Conservation (phyloP, 371 early-diverging fungal genomes). For the Nematocida homosporus region DNA sequence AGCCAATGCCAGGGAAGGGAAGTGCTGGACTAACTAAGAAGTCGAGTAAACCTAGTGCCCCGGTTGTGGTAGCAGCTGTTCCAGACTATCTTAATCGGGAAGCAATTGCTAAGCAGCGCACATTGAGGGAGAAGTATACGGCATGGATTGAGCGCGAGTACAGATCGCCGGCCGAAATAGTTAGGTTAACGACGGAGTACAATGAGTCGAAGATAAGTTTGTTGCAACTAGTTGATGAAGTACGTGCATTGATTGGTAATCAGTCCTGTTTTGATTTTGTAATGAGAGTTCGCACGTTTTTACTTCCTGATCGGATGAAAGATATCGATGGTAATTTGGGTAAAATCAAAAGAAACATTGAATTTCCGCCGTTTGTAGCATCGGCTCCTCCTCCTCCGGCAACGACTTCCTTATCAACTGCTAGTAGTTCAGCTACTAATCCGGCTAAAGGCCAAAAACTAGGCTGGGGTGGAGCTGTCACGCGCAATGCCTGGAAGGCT, state of each 20-base stretch:
- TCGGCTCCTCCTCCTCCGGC: background rate
- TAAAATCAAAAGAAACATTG: conserved; percentile 50
- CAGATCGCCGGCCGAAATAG: background rate
- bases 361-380: conserved; percentile 59
- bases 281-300: conserved; percentile 35
- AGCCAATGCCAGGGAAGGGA: background rate
- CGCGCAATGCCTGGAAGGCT: background rate
- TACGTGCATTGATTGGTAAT: conserved; percentile 35
- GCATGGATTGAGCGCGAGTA: conserved; percentile 28
- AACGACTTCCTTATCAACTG: background rate
- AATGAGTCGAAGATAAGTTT: conserved; percentile 43
- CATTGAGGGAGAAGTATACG: conserved; percentile 22
- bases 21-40: background rate
- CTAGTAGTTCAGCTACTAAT: background rate
- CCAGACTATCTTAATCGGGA: conserved; percentile 60
- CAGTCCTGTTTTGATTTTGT: conserved; percentile 51
- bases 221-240: conserved; percentile 45
- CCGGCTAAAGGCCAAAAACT: background rate
- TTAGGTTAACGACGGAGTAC: conserved; percentile 6
- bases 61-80: too few relatives aligned
- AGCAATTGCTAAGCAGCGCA: conserved; percentile 29
- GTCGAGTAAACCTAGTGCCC: background rate
- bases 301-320: conserved; percentile 30
- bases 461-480: background rate
- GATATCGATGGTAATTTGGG: conserved; percentile 53